Percentiles rank a stretch among this genome's conserved stretches.
Evolutionary conservation across 495 filamentous ascomycete genomes (phyloP).

Genomic region (Podospora bellae-mahoneyi): DNA sequence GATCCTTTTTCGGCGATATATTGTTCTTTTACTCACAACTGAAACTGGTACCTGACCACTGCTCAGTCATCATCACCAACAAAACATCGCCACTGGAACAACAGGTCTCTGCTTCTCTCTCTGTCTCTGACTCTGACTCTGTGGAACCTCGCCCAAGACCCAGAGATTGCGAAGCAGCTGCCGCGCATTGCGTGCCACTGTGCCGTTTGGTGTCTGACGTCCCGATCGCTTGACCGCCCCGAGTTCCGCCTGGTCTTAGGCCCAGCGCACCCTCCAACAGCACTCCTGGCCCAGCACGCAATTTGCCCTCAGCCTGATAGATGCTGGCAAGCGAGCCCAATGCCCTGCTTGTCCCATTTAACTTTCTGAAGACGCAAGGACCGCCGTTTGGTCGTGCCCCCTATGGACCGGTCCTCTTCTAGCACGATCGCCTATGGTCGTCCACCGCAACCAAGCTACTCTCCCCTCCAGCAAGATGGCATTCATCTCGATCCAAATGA

Average conservation of each 20-base stretch:
- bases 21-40: background rate
- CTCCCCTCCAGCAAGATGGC: slow-evolving; percentile 26
- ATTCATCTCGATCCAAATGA: slow-evolving; percentile 28
- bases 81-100: too few relatives aligned
- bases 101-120: background rate
- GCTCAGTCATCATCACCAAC: too few relatives aligned
- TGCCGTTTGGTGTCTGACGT: slow-evolving; percentile 5
- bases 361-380: slow-evolving; percentile 30
- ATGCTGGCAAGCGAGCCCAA: slow-evolving; percentile 30
- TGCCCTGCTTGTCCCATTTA: slow-evolving; percentile 33
- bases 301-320: slow-evolving; percentile 30
- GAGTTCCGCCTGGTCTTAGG: slow-evolving; percentile 17
- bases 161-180: slow-evolving; percentile 5
- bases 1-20: background rate
- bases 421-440: slow-evolving; percentile 23
- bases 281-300: slow-evolving; percentile 33
- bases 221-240: slow-evolving; percentile 22
- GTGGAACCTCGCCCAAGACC: background rate
- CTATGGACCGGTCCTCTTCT: slow-evolving; percentile 27
- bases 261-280: slow-evolving; percentile 15
- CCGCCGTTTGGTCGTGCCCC: slow-evolving; percentile 19
- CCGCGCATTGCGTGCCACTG: slow-evolving; percentile 6
- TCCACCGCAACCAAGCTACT: slow-evolving; percentile 16
- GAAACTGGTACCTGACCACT: too few relatives aligned
- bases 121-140: background rate